Base-by-base conservation (phyloP, 495 filamentous ascomycete genomes). In the Penicillium lividum region DNA sequence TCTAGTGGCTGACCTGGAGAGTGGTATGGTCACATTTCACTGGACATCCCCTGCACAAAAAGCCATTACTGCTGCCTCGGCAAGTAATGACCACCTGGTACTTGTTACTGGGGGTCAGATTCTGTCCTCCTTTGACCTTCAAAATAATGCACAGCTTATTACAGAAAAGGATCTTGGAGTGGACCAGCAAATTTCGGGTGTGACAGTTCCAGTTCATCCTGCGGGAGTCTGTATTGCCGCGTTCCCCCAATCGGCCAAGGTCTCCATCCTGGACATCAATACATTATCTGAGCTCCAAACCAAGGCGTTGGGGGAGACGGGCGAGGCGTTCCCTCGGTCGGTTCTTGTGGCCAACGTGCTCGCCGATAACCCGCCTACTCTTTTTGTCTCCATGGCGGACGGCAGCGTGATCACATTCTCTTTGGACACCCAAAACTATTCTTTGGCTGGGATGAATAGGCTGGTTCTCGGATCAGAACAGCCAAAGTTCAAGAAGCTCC, bases 361-460 rank as follows among this genome's bases (percentile, higher is more conserved):
- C 13, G 68, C 70, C 11, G 68, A 80, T 30, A 77, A 76, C 54
- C 82, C 84, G 15, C 86, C 91, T 2, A 96, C 89, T 0, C 75
- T 99, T 3, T 92, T 99, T 58, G 79, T 96, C 28, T 89, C 92
- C n/a, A 91, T 97, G 86, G 91, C 93, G 22, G 93, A 97, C 72
- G 94, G 94, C 27, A 90, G 89, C 63, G 89, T 99, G 9, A 82
- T 94, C 48, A 96, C 89, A 1, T 99, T 93, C 70, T 81, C 83
- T 36, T 76, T 95, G n/a, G 80, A 91, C 36, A 64, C 78, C 0
- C 40, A 64, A 0, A 79, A 82, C 43, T 80, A 82, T 59, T 70
- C 80, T 6, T 74, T 98, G 8, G 88, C 85, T 0, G 79, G 82
- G 3, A 87, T 86, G 66, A 96, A 91, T 68, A 89, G 85, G 63